Conservation (phyloP, 805 yeast genomes). For the Candida manassasensis region DNA sequence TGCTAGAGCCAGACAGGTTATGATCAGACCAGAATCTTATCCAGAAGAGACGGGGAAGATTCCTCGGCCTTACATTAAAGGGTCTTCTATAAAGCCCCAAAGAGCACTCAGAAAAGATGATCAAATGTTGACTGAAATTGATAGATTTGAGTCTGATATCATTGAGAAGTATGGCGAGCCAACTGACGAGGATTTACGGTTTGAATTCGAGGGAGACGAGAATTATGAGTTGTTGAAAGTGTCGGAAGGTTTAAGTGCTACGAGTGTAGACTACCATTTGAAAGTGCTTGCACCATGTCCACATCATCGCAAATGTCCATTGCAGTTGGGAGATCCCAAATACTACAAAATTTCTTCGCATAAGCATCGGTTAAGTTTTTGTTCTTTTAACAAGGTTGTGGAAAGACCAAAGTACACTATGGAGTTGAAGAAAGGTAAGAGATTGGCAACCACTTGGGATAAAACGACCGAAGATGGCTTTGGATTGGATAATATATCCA, state of each 20-base stretch:
- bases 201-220: constrained; percentile 41
- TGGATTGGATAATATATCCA: constrained; percentile 41
- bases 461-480: constrained; percentile 48
- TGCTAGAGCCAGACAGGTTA: constrained; percentile 85
- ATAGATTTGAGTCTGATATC: constrained; percentile 29
- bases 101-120: constrained; percentile 27
- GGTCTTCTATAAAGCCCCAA: constrained; percentile 41
- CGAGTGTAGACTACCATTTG: constrained; percentile 46
- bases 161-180: constrained; percentile 39
- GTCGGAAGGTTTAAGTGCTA: constrained; percentile 12
- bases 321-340: constrained; percentile 73
- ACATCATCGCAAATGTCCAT: constrained; percentile 82
- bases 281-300: constrained; percentile 84
- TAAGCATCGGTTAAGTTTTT: constrained; percentile 59
- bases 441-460: constrained; percentile 70
- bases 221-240: constrained; percentile 24
- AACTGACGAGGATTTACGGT: constrained; percentile 39
- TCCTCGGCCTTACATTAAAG: constrained; percentile 64
- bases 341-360: constrained; percentile 56
- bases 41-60: constrained; percentile 53
- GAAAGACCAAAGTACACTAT: constrained; percentile 73
- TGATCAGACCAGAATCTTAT: constrained; percentile 78
- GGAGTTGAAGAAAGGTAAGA: constrained; percentile 80
- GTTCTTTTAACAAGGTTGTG: constrained; percentile 67
- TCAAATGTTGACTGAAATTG: constrained; percentile 32